Base-by-base conservation (phyloP, 345 rosid genomes). In the Gossypium anomalum region DNA sequence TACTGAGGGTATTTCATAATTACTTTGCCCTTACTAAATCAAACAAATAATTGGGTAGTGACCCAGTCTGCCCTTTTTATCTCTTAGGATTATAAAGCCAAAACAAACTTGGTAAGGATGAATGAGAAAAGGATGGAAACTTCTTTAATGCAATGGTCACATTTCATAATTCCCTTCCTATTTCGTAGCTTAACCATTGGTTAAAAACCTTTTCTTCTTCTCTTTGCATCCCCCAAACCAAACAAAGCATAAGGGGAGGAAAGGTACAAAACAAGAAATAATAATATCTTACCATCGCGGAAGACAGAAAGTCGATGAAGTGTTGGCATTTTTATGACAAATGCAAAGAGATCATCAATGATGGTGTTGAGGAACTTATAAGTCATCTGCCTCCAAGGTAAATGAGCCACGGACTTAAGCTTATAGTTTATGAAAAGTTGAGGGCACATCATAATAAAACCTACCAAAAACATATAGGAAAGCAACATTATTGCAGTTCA, bases 361-460 rank as follows among this genome's bases (percentile, higher is more conserved):
- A 96, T 96, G 79, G 98, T 92, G 86, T 93, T 93, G 29, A 96
- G 92, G 85, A 96, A 96, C 87, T 93, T 96, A 85, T 92, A 96
- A 20, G 99, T 96, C 99, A 96, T 96, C 83, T 96, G 99, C 80
- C 99, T 91, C 99, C 98, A 96, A 57, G 99, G 99, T 56, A 96
- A 56, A 84, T 96, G 98, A 70, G 99, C 98, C 78, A 96, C 97
- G 69, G 99, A 93, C 55, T 96, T 80, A 58, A 96, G 88, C 89
- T 96, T 96, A 77, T 93, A 93, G 83, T 96, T 96, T 74, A 96
- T 93, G 85, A 96, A 96, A 69, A 96, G 77, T 82, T 96, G 99
- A 72, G 99, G 99, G 83, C 98, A 96, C 97, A 93, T 96, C 97
- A 92, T 93, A 51, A 92, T 89, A 73, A 96, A 96, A 74, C 99